Evolutionary conservation across 73 alveolate species (phyloP), one percentile per base, ranked within the genome.

Genomic region (Paramecium pentaurelia): DNA sequence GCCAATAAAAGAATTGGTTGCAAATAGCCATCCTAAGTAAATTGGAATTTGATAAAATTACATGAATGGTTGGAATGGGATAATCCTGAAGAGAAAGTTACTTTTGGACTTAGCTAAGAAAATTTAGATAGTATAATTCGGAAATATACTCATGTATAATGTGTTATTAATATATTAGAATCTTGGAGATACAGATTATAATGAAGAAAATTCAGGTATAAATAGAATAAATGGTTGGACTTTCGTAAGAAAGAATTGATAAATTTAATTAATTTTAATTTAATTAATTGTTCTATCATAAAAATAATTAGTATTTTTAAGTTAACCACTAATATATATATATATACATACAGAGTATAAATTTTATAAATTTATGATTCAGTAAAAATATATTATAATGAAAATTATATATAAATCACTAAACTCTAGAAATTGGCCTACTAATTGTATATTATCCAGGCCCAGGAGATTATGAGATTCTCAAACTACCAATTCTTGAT

Each of bases 1-100:
- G 37, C 87, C 40, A 32, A 40, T 73, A 73, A 73, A 73, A 73
- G 87, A 12, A 37, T 73, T 3, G 87, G 87, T 5, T 73, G 87
- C 32, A 73, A 40, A 44, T 37, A 36, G 28, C 87, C 87, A 73
- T 12, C 42, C 1, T 14, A 73, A 37, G 87, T 73, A 3, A 73
- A 73, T 73, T 73, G 87, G 87, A 38, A 73, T 38, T 73, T 37
- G 36, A 73, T 73, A 36, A 36, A 73, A 73, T 16, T 30, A 37
- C 58, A 73, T 73, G 87, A 73, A 16, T 73, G 87, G 87, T 5
- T 73, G 30, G 87, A 73, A 73, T 73, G 87, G 87, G 87, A 73
- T 6, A 36, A 38, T 73, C 54, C 28, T 14, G 87, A 73, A 37
- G 87, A 73, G 5, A 40, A 73, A 16, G 58, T 73, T 1, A 34